Evolutionary conservation across 805 yeast species (phyloP).

Genomic region (Candida tallmaniae): DNA sequence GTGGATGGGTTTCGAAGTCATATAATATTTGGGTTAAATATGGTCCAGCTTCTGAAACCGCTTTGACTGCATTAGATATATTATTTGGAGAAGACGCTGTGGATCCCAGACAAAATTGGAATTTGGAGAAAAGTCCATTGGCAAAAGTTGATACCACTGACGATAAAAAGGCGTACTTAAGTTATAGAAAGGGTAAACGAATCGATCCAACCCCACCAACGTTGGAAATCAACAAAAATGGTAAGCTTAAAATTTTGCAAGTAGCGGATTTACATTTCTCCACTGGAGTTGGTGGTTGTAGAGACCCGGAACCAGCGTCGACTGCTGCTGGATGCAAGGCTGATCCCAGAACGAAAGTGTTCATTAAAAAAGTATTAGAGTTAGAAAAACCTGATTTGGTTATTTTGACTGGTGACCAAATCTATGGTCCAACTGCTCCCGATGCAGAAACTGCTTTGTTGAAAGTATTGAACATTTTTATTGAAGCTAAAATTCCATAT

Average conservation of each 20-base stretch:
- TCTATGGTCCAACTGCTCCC: constrained; percentile 71
- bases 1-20: too few relatives aligned
- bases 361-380: constrained; percentile 59
- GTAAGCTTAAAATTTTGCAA: constrained; percentile 71
- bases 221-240: constrained; percentile 34
- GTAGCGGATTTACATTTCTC: constrained; percentile 86
- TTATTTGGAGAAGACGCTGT: too few relatives aligned
- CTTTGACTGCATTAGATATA: too few relatives aligned
- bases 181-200: constrained; percentile 29
- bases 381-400: constrained; percentile 77
- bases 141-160: constrained; percentile 4
- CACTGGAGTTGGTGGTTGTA: constrained; percentile 74
- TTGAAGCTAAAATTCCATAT: constrained; percentile 66
- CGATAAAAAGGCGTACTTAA: constrained; percentile 20
- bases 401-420: constrained; percentile 84
- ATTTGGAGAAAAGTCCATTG: neutral
- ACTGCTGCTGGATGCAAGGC: constrained; percentile 60
- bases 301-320: constrained; percentile 61
- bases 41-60: too few relatives aligned
- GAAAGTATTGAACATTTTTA: constrained; percentile 67
- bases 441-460: constrained; percentile 76
- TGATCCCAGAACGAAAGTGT: constrained; percentile 61
- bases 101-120: too few relatives aligned
- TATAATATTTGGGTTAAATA: too few relatives aligned
- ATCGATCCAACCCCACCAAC: constrained; percentile 5